Percentiles rank a stretch among this genome's conserved stretches.
These are phyloP conservation scores for Thraustochytrium striatum DNA, from an alignment of 352 stramenopile genomes.

Conservation along the genomic window DNA sequence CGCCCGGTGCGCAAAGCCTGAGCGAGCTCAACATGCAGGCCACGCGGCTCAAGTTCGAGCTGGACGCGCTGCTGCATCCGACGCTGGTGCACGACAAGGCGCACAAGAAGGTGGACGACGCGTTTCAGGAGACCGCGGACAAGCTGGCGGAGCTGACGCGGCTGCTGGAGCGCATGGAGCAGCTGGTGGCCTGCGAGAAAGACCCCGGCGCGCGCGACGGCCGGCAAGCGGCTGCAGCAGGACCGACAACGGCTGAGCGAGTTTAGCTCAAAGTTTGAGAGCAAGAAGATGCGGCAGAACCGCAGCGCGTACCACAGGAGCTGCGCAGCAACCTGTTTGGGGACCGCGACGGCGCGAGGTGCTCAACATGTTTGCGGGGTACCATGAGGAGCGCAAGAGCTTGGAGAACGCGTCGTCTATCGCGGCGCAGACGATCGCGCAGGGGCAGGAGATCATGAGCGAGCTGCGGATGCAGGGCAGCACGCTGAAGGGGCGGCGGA, in stretches of 20 bases:
- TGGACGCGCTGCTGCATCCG: conserved; percentile 32
- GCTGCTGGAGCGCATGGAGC: conserved; percentile 14
- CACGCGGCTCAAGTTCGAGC: conserved; percentile 23
- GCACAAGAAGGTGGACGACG: conserved; percentile 13
- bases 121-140: conserved; percentile 6
- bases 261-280: neutral
- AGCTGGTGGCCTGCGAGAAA: neutral
- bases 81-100: conserved; percentile 1
- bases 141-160: conserved; percentile 3
- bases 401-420: conserved; percentile 1
- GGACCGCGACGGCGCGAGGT: neutral
- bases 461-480: conserved; percentile 8
- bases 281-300: conserved; percentile 3
- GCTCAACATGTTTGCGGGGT: conserved; percentile 5
- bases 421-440: conserved; percentile 4
- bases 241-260: conserved; percentile 1
- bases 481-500: conserved; percentile 11
- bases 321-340: conserved; percentile 31
- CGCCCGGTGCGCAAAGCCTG: neutral
- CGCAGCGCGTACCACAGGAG: conserved; percentile 1
- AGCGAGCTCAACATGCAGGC: conserved; percentile 34
- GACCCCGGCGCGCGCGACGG: neutral
- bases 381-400: conserved; percentile 13
- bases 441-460: neutral
- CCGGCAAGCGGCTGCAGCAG: neutral